Evolutionary conservation across 164 flowering plant genomes (phyloP).

Genomic region (Annona squamosa): DNA sequence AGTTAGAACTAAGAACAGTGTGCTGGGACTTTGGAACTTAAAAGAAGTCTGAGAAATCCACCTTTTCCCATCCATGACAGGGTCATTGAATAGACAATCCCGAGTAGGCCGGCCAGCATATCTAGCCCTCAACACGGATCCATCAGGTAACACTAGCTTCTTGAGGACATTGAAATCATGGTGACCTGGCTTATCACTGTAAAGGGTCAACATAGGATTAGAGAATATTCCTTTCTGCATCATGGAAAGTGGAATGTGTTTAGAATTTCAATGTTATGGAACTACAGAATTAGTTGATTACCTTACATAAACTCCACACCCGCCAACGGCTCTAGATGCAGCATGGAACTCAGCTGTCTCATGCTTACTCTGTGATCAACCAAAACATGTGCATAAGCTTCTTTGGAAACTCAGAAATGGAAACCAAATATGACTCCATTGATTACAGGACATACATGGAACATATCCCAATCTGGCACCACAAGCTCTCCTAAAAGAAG

Average conservation of each 20-base stretch:
- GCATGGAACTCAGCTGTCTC: slow-evolving; percentile 55
- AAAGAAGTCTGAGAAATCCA: slow-evolving; percentile 5
- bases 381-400: background rate
- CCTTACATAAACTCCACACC: slow-evolving; percentile 75
- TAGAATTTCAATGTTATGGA: background rate
- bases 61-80: slow-evolving; percentile 70
- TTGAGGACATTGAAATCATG: slow-evolving; percentile 56
- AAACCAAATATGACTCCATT: background rate
- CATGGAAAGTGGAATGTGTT: background rate
- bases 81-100: slow-evolving; percentile 57
- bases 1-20: background rate
- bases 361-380: slow-evolving; percentile 48
- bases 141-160: slow-evolving; percentile 65
- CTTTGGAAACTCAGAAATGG: background rate
- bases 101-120: slow-evolving; percentile 62
- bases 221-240: background rate
- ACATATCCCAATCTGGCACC: slow-evolving; percentile 91
- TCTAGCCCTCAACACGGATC: slow-evolving; percentile 54
- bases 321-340: slow-evolving; percentile 60
- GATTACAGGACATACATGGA: slow-evolving; percentile 37
- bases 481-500: slow-evolving; percentile 71
- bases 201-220: slow-evolving; percentile 1
- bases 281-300: slow-evolving; percentile 7
- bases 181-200: slow-evolving; percentile 59
- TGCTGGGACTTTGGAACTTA: background rate